Percentiles rank a stretch among this genome's conserved stretches.
Evolutionary conservation across 495 filamentous ascomycete genomes (phyloP).

Genomic region (Annulohypoxylon moriforme): DNA sequence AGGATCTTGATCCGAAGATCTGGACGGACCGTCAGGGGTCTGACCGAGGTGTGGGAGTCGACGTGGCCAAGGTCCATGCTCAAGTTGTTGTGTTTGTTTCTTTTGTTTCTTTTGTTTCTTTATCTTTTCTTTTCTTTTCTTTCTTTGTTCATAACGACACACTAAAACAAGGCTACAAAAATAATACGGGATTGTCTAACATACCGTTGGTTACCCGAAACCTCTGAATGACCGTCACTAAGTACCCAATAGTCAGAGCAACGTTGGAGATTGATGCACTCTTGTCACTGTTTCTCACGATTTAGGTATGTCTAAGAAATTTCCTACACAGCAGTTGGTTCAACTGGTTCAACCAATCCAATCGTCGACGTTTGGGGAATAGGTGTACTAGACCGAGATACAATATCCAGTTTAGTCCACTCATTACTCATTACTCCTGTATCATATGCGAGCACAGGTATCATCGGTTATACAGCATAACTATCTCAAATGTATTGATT

Average conservation of each 20-base stretch:
- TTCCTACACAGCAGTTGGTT: neutral
- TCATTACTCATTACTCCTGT: neutral
- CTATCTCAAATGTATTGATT: constrained; percentile 20
- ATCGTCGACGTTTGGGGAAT: constrained; percentile 13
- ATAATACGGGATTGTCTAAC: neutral
- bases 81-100: too few species aligned
- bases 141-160: constrained; percentile 16
- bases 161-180: constrained; percentile 26
- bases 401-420: constrained; percentile 10
- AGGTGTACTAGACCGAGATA: constrained; percentile 22
- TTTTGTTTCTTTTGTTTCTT: too few species aligned
- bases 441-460: constrained; percentile 25
- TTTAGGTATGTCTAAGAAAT: constrained; percentile 12
- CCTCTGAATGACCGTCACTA: too few species aligned
- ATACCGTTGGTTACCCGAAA: neutral
- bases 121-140: too few species aligned
- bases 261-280: neutral
- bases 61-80: constrained; percentile 30
- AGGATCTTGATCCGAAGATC: constrained; percentile 42
- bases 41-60: constrained; percentile 30
- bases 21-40: constrained; percentile 33
- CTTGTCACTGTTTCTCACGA: neutral
- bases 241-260: neutral
- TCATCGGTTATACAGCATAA: constrained; percentile 30
- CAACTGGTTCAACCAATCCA: constrained; percentile 15